Conservation (phyloP, 2,329 filamentous ascomycete genomes). For the Colletotrichum sp. region DNA sequence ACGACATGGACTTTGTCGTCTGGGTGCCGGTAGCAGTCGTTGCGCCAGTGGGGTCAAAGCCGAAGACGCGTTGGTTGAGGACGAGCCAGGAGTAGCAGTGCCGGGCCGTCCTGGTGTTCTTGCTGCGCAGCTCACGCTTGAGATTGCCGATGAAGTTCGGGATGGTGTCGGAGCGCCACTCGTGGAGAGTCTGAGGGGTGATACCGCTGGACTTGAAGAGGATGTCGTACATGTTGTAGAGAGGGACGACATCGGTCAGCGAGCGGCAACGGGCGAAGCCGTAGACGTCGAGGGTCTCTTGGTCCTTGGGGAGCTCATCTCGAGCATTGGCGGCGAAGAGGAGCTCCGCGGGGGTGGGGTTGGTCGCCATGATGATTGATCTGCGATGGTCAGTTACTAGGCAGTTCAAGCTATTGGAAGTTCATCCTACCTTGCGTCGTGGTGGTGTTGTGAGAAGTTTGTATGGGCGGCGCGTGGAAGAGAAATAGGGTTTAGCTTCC, state of each 20-base stretch:
- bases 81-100: background rate
- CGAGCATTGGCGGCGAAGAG: background rate
- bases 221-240: background rate
- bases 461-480: too few relatives aligned
- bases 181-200: background rate
- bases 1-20: background rate
- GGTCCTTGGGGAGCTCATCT: background rate
- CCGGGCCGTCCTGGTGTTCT: accelerated
- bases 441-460: background rate
- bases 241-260: background rate
- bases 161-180: background rate
- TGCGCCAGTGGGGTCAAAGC: background rate
- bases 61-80: background rate
- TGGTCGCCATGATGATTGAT: background rate
- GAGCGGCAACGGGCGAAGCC: background rate
- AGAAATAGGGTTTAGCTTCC: background rate
- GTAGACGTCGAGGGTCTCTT: background rate
- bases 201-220: background rate
- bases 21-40: background rate
- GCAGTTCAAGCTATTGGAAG: background rate
- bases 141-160: background rate
- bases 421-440: background rate
- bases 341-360: background rate
- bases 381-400: background rate
- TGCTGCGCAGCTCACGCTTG: background rate